These are phyloP conservation scores for Sporothrix inflata DNA, from an alignment of 2,329 filamentous ascomycete genomes.

Conservation along the genomic window DNA sequence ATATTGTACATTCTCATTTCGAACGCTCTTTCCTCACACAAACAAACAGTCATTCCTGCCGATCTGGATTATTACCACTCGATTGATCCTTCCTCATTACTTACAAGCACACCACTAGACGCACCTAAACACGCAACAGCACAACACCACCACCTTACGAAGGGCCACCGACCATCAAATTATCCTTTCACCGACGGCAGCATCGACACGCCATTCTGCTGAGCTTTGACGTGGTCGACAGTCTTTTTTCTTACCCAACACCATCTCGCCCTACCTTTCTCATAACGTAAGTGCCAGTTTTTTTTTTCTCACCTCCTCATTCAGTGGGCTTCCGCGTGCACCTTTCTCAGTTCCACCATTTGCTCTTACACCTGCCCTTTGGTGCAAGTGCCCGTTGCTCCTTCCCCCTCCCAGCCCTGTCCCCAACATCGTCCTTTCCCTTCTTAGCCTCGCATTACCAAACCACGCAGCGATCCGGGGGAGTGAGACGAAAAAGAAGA, in stretches of 20 bases:
- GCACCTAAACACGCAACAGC: constrained; percentile 6
- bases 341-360: not conserved
- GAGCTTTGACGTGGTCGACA: constrained; percentile 28
- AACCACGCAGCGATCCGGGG: not conserved
- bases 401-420: not conserved
- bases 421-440: constrained; percentile 23
- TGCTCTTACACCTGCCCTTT: not conserved
- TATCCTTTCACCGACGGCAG: constrained; percentile 19
- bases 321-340: not conserved
- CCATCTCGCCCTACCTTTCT: constrained; percentile 11
- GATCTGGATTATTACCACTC: not conserved
- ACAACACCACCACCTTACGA: not conserved
- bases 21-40: not conserved
- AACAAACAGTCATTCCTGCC: constrained; percentile 8
- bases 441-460: not conserved
- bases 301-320: not conserved
- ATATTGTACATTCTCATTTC: not conserved
- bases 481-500: not conserved
- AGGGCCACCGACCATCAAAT: not conserved
- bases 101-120: constrained; percentile 10
- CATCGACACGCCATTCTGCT: constrained; percentile 31
- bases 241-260: not conserved
- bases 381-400: constrained; percentile 4
- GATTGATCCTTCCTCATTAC: not conserved
- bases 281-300: constrained; percentile 30